Conservation (phyloP, 768 basidiomycete species). For the Naganishia antarctica region DNA sequence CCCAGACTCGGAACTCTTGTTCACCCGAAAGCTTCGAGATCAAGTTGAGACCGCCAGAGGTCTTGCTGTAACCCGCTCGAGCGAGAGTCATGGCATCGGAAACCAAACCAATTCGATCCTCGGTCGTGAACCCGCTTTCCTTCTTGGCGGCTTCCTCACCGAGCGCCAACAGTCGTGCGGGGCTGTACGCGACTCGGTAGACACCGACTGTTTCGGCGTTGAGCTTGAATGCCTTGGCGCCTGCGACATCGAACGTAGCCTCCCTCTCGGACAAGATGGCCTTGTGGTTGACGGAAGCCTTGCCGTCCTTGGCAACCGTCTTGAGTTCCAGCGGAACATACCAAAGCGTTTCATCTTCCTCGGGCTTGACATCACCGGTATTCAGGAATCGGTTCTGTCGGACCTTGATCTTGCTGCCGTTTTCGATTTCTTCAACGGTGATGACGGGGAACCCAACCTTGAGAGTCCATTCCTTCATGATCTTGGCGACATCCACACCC, state of each 20-base stretch:
- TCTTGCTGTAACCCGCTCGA: conserved; percentile 69
- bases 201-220: conserved; percentile 85
- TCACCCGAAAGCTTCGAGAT: conserved; percentile 64
- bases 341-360: conserved; percentile 88
- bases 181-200: conserved; percentile 79
- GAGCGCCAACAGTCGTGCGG: conserved; percentile 70
- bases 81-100: conserved; percentile 75
- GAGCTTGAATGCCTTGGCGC: conserved; percentile 74
- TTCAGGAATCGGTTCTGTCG: conserved; percentile 90
- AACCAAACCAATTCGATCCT: conserved; percentile 84
- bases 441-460: conserved; percentile 88
- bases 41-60: conserved; percentile 72
- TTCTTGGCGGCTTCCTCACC: conserved; percentile 70
- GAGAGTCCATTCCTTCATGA: conserved; percentile 90
- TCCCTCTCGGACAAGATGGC: conserved; percentile 67
- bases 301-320: conserved; percentile 60
- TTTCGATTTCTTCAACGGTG: conserved; percentile 69
- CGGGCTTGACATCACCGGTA: conserved; percentile 68
- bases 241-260: conserved; percentile 60
- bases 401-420: conserved; percentile 61
- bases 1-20: conserved; percentile 80
- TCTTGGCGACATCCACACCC: conserved; percentile 63
- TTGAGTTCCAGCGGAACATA: conserved; percentile 68
- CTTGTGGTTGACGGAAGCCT: conserved; percentile 59
- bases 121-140: conserved; percentile 64